A percentile compares a stretch with the other conserved stretches of the same genome.
Conservation (phyloP, 768 basidiomycete genomes). For the Hemileccinum impolitum region DNA sequence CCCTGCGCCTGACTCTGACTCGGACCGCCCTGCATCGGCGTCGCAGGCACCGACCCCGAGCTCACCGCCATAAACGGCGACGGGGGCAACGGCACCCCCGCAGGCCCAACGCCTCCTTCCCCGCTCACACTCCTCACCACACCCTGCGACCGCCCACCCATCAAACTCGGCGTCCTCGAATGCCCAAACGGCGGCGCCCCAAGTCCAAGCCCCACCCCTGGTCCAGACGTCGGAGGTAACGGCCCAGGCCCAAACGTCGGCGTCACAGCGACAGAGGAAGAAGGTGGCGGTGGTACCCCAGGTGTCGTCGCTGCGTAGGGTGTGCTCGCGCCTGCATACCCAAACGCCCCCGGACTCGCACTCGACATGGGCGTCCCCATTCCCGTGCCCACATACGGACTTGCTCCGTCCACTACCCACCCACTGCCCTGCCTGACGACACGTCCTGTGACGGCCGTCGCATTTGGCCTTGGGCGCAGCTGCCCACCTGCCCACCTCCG, state of each 20-base stretch:
- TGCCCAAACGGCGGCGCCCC: constrained; percentile 24
- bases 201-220: constrained; percentile 24
- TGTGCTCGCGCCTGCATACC: constrained; percentile 22
- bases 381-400: constrained; percentile 22
- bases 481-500: constrained; percentile 68
- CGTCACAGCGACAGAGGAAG: constrained; percentile 13
- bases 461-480: constrained; percentile 52
- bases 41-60: constrained; percentile 15
- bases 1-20: too few species aligned
- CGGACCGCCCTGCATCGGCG: constrained; percentile 7
- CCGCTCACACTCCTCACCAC: constrained; percentile 16
- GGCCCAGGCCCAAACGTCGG: constrained; percentile 32
- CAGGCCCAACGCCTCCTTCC: constrained; percentile 9
- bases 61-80: constrained; percentile 20
- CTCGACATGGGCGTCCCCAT: constrained; percentile 35
- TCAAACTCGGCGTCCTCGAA: constrained; percentile 9
- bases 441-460: constrained; percentile 22
- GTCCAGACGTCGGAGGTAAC: constrained; percentile 24
- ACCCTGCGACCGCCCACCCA: constrained; percentile 6
- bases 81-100: constrained; percentile 14
- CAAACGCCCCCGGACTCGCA: constrained; percentile 13
- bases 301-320: constrained; percentile 27
- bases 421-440: constrained; percentile 56
- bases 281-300: not conserved
- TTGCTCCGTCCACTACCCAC: constrained; percentile 49